These are phyloP conservation scores for Plasmopara muralis DNA, from an alignment of 352 stramenopile species.

Conservation along the genomic window DNA sequence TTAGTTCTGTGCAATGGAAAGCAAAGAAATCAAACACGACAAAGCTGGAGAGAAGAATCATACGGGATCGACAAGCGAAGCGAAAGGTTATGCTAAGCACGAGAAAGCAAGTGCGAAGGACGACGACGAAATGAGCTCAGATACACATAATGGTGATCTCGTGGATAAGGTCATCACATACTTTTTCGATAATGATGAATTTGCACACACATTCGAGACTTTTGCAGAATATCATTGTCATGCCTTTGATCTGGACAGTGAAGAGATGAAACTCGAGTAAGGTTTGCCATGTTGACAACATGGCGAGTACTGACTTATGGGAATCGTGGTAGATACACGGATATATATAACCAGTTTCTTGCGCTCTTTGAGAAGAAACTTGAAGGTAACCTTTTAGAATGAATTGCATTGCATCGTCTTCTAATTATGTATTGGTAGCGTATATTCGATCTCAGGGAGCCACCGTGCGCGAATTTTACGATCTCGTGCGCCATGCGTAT, in stretches of 20 bases:
- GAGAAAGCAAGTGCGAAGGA: constrained; percentile 29
- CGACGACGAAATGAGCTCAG: constrained; percentile 17
- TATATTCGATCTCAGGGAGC: constrained; percentile 55
- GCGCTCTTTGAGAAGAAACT: constrained; percentile 69
- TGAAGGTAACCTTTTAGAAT: constrained; percentile 36
- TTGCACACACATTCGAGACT: constrained; percentile 59
- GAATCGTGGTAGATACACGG: constrained; percentile 43
- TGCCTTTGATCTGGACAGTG: constrained; percentile 56
- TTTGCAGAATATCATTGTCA: constrained; percentile 61
- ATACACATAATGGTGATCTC: constrained; percentile 24
- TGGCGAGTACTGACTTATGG: constrained; percentile 1
- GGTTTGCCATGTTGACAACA: no score
- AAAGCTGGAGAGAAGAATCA: constrained; percentile 19
- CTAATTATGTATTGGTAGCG: constrained; percentile 16
- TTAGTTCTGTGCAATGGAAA: constrained; percentile 24
- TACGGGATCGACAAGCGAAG: constrained; percentile 10
- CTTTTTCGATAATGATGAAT: constrained; percentile 79
- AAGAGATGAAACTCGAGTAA: constrained; percentile 73
- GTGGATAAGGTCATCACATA: constrained; percentile 63
- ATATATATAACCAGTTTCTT: constrained; percentile 75
- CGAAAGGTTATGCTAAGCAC: constrained; percentile 17
- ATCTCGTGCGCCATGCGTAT: constrained; percentile 48
- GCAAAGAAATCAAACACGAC: constrained; percentile 23
- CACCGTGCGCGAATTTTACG: constrained; percentile 62
- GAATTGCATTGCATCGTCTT: not conserved